These are phyloP conservation scores for Pharus latifolius DNA, from an alignment of 176 grass and related monocot genomes.

Conservation along the genomic window DNA sequence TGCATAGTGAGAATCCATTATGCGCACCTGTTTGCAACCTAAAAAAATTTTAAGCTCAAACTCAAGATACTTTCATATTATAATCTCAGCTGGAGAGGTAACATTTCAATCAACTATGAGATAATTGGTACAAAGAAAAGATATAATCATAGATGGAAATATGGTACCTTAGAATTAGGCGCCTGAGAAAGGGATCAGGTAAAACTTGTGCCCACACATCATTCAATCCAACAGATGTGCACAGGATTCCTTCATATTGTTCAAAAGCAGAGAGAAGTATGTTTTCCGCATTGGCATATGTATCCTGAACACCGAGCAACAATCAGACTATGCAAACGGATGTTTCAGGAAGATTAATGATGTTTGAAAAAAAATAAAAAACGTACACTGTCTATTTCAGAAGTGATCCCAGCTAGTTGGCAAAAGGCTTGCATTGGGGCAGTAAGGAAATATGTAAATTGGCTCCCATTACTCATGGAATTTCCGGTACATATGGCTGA, in stretches of 20 bases:
- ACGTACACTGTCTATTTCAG: slow-evolving; percentile 59
- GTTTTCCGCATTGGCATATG: slow-evolving; percentile 50
- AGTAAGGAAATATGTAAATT: slow-evolving; percentile 98
- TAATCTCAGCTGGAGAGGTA: neutral
- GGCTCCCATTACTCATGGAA: slow-evolving; percentile 44
- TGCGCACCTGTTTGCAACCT: too few relatives aligned
- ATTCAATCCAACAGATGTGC: slow-evolving; percentile 57
- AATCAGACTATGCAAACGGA: neutral
- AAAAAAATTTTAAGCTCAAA: too few relatives aligned
- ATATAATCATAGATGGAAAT: neutral
- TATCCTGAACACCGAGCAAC: slow-evolving; percentile 47
- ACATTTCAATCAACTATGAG: neutral
- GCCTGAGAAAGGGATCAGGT: slow-evolving; percentile 78
- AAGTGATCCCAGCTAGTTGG: slow-evolving; percentile 73
- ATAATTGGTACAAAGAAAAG: neutral
- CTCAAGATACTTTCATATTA: neutral
- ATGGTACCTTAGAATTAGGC: slow-evolving; percentile 77
- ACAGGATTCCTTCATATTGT: slow-evolving; percentile 74
- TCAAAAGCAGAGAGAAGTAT: slow-evolving; percentile 76
- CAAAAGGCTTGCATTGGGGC: slow-evolving; percentile 92
- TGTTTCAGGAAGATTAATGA: neutral
- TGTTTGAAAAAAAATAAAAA: too few relatives aligned
- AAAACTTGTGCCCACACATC: slow-evolving; percentile 83
- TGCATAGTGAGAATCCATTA: too few relatives aligned
- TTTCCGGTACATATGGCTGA: slow-evolving; percentile 42